phyloP scores from a whole-genome alignment of 148 eudicot genomes.

The Vaccinium myrtillus region DNA sequence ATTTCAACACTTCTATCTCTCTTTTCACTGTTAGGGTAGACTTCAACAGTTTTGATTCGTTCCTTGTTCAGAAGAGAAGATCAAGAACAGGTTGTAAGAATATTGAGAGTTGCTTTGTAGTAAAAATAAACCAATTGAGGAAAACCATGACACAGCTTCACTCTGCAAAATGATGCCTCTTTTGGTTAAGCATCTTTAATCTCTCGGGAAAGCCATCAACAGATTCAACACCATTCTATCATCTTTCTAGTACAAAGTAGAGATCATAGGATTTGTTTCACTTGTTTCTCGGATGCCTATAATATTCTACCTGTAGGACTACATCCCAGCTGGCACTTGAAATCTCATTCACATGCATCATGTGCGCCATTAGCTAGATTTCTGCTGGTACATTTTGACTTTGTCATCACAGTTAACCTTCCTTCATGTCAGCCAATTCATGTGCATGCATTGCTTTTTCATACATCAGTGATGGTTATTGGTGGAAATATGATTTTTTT shows the following conservation, averaged over 20 bases:
- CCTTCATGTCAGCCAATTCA: neutral
- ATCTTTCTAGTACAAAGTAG: neutral
- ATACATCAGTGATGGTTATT: neutral
- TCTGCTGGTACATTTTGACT: neutral
- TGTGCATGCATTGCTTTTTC: neutral
- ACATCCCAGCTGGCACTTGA: neutral
- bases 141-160: neutral
- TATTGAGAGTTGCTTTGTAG: neutral
- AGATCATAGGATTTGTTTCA: neutral
- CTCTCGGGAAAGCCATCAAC: neutral
- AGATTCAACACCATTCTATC: neutral
- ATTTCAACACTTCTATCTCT: neutral
- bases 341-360: neutral
- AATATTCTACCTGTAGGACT: neutral
- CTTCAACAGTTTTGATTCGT: neutral
- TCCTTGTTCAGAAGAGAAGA: neutral
- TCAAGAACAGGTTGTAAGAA: neutral
- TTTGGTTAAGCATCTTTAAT: neutral
- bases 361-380: neutral
- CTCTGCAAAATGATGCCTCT: neutral
- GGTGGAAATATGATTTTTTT: neutral
- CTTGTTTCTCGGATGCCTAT: neutral
- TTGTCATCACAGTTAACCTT: neutral
- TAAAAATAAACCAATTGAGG: neutral
- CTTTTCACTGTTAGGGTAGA: neutral